Base-by-base conservation (phyloP, 768 basidiomycete species). In the Roridomyces roridus region DNA sequence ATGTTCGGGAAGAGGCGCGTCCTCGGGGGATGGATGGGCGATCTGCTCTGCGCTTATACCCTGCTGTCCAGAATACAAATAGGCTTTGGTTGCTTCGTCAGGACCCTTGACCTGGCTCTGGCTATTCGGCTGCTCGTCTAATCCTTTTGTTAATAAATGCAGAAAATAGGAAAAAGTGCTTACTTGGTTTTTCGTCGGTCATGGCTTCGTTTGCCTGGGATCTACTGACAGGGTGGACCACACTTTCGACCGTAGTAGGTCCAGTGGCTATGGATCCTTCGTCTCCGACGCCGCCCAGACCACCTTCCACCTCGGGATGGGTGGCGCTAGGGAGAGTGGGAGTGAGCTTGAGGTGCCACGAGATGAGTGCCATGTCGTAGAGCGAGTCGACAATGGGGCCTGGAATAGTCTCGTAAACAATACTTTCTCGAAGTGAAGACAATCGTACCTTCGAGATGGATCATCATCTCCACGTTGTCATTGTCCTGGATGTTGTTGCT, bases 401-500 rank as follows among this genome's bases (percentile, higher is more conserved):
- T n/a, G n/a, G n/a, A n/a, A n/a, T n/a, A n/a, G n/a, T n/a, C n/a
- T n/a, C n/a, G n/a, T n/a, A n/a, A n/a, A n/a, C n/a, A n/a, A n/a
- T n/a, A n/a, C n/a, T n/a, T n/a, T n/a, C 65, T 90, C 88, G 39
- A 89, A 76, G 60, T 88, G 87, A n/a, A n/a, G n/a, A n/a, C n/a
- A n/a, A n/a, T n/a, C n/a, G n/a, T n/a, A n/a, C n/a, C 31, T 34
- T 34, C 31, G 31, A 34, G 31, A 15, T 34, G 31, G 15, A 34
- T 34, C 31, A 34, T 34, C 31, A 34, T 34, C 31, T 34, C 31
- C 31, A 68, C 6, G 34, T 68, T 64, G 41, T 60, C 62, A 17
- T 79, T 76, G 60, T 85, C 81, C 70, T 87, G 87, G 36, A 89
- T 85, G 52, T 89, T 89, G 70, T 88, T 88, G 46, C 80, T 82